Evolutionary conservation across 176 grass and related monocot genomes (phyloP), one percentile per base, ranked within the genome.

Genomic region (Aegilops longissima): DNA sequence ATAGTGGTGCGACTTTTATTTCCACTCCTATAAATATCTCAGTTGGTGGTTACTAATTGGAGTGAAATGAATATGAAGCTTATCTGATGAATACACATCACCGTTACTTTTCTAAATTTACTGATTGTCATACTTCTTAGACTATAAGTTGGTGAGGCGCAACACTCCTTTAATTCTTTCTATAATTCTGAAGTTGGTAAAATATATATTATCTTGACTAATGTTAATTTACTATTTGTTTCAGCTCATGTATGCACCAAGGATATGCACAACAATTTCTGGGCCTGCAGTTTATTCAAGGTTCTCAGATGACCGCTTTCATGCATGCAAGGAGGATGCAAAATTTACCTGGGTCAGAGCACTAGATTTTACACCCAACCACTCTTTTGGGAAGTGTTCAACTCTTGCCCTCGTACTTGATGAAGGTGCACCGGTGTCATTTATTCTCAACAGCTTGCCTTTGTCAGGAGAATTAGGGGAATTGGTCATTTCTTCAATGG

Each of bases 191-290:
- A 68, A 80, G 14, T 40, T 63, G 6, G 31, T 65, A 52, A 64
- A 72, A 77, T 78, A 49, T 79, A 3, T 20, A 66, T 54, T 27
- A 81, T 49, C 44, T 82, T 82, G 49, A 70, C 44, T 49, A 56
- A 70, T 70, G 45, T 70, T 70, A 56, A 58, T 69, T 67, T 84
- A 25, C 24, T 63, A 58, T 80, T 76, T 88, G n/a, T 80, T 80
- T 69, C 88, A 98, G 96, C 92, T 98, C 45, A 85, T 59, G 39
- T 98, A 98, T 90, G 90, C 90, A 78, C 96, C 96, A 80, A 94
- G 94, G 90, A 92, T 94, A 71, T 90, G 90, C 83, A 77, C 70
- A 49, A 74, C 83, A 58, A 86, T 91, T 68, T 86, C 80, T 82
- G 92, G 80, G 21, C 72, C 79, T 21, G 85, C 77, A 54, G 86